These are phyloP conservation scores for Beauveria medogensis DNA, from an alignment of 2,329 filamentous ascomycete genomes.

Conservation along the genomic window DNA sequence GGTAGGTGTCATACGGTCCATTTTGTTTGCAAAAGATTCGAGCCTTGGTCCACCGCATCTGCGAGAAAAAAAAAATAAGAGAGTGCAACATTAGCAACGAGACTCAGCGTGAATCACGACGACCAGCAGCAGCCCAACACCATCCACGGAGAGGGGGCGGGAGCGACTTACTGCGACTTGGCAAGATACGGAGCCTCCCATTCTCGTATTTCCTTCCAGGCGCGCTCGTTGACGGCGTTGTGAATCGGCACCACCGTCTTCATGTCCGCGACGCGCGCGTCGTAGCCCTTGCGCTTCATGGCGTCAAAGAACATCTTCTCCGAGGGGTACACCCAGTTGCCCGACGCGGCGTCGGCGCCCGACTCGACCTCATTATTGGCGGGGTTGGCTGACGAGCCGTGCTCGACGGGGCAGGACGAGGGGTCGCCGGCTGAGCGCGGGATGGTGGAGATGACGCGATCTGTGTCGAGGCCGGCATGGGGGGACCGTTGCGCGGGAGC, in stretches of 20 bases:
- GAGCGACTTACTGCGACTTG: slow-evolving; percentile 42
- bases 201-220: slow-evolving; percentile 82
- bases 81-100: background rate
- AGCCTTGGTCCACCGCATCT: slow-evolving; percentile 69
- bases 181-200: slow-evolving; percentile 71
- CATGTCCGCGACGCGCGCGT: slow-evolving; percentile 67
- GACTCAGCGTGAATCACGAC: background rate
- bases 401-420: slow-evolving; percentile 31
- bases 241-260: slow-evolving; percentile 91
- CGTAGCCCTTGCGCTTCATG: slow-evolving; percentile 83
- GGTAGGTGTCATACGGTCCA: slow-evolving; percentile 63
- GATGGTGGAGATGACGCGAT: slow-evolving; percentile 73
- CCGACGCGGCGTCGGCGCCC: slow-evolving; percentile 57
- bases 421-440: slow-evolving; percentile 47
- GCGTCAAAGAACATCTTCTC: slow-evolving; percentile 98
- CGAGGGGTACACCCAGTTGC: slow-evolving; percentile 96
- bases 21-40: slow-evolving; percentile 73
- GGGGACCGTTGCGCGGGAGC: slow-evolving; percentile 10
- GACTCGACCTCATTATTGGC: slow-evolving; percentile 76
- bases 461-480: slow-evolving; percentile 42
- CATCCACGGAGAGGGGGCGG: too few species aligned
- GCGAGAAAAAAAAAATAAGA: background rate
- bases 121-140: background rate
- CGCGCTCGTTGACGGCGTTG: slow-evolving; percentile 95
- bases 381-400: slow-evolving; percentile 31